These are phyloP conservation scores for Saccharomyces hybrid DNA, from an alignment of 1,139 yeast species.

Conservation along the genomic window DNA sequence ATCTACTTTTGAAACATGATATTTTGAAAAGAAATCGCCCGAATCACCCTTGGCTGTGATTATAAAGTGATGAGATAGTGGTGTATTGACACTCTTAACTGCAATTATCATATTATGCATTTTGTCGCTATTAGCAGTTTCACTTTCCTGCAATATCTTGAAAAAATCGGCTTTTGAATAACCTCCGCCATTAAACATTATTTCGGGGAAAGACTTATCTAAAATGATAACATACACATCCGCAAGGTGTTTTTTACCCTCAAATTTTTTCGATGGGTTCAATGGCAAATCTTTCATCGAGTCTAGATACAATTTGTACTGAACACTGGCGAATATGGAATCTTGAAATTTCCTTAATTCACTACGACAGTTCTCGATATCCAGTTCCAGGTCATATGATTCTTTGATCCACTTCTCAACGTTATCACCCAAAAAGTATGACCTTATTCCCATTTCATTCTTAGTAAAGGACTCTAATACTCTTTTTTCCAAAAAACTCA, in stretches of 20 bases:
- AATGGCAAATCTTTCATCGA: constrained; percentile 4
- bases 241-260: constrained; percentile 7
- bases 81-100: constrained; percentile 7
- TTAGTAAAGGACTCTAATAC: constrained; percentile 1
- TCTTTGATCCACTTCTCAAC: constrained; percentile 13
- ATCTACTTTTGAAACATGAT: constrained; percentile 8
- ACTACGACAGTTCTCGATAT: constrained; percentile 6
- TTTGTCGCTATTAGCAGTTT: constrained; percentile 6
- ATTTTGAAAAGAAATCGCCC: constrained; percentile 11
- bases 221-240: constrained; percentile 8
- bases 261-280: background rate
- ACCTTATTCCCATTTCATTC: constrained; percentile 1
- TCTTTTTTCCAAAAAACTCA: constrained; percentile 1
- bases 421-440: constrained; percentile 11
- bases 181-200: background rate
- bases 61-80: constrained; percentile 14
- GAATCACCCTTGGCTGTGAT: constrained; percentile 15
- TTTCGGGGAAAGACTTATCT: background rate
- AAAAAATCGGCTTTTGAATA: background rate
- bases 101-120: constrained; percentile 14
- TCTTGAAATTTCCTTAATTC: constrained; percentile 7
- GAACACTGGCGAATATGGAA: constrained; percentile 7
- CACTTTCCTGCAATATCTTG: background rate
- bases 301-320: constrained; percentile 11
- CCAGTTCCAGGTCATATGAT: constrained; percentile 12